Base-by-base conservation (phyloP, 2,329 filamentous ascomycete genomes). In the Colletotrichum destructivum region DNA sequence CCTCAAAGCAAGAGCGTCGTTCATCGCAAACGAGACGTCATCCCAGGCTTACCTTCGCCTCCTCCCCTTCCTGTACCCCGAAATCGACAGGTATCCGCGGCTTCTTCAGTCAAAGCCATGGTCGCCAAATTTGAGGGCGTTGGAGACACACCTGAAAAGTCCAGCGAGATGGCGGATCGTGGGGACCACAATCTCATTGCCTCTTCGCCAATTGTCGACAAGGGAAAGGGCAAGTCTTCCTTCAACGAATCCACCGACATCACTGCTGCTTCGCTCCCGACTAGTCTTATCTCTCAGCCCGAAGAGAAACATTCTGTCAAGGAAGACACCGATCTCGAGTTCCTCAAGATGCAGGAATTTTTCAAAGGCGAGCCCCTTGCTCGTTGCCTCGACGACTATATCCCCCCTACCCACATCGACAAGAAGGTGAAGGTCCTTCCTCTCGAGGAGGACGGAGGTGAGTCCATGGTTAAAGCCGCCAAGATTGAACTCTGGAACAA, bases 51-150 rank as follows among this genome's bases (percentile, higher is more conserved):
- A 11, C 26, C 49, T 18, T 46, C 60, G 38, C 47, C 49, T 38
- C 21, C 23, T 18, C 54, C 54, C 13, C 31, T 23, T 38, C 38
- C 44, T 23, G 49, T 23, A 11, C 2, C 67, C 40, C 67, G 67
- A n/a, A 31, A 52, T 57, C 70, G 67, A 18, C 55, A 72, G 31
- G 12, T 21, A 26, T 72, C 67, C 11, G 51, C 47, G 0, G 56
- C 61, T 38, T 71, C 66, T 31, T 72, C 70, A 2, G 70, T 72
- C 23, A 72, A 72, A 38, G 70, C 70, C n/a, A 72, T 72, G 49
- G 70, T 72, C 47, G 70, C 70, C 8, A 65, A 59, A 16, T 54
- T 72, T 11, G 70, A 72, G 68, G 56, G 60, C 42, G 47, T 12
- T 8, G 55, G 47, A 18, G 26, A 51, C 16, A 57, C 35, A 1